Percentiles rank a stretch among this genome's conserved stretches.
Conservation (phyloP, 164 flowering plant genomes). For the Annona squamosa region DNA sequence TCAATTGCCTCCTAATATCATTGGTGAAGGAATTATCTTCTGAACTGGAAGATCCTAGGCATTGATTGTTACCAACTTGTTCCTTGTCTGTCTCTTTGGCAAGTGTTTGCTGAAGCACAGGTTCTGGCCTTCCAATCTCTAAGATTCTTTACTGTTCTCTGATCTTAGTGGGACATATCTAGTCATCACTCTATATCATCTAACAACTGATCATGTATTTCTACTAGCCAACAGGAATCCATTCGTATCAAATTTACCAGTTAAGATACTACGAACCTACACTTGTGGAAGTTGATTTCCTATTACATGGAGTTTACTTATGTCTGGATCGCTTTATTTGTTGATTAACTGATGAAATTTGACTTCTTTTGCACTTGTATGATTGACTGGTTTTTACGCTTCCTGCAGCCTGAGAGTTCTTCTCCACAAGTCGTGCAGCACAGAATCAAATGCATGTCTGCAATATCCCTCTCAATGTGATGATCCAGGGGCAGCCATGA, state of each 20-base stretch:
- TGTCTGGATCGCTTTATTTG: background rate
- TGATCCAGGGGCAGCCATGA: conserved; percentile 32
- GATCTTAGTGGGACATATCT: no score
- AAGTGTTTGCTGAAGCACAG: background rate
- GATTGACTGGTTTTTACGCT: background rate
- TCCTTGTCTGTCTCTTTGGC: no score
- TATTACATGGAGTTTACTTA: background rate
- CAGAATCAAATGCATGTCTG: conserved; percentile 29
- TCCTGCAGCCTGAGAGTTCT: conserved; percentile 69
- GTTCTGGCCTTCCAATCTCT: background rate
- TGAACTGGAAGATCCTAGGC: background rate
- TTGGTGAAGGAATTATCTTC: background rate
- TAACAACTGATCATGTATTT: no score
- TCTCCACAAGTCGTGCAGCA: conserved; percentile 38
- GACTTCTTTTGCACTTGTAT: background rate
- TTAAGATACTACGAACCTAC: background rate
- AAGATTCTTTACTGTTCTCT: no score
- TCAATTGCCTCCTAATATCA: no score
- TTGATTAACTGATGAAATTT: background rate
- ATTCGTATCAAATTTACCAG: background rate
- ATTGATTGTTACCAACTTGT: no score
- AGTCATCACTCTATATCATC: no score
- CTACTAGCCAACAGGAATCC: background rate
- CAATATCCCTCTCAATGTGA: conserved; percentile 23
- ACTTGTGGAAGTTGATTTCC: background rate